phyloP scores from a whole-genome alignment of 2,329 filamentous ascomycete species.

The Colletotrichum scovillei region DNA sequence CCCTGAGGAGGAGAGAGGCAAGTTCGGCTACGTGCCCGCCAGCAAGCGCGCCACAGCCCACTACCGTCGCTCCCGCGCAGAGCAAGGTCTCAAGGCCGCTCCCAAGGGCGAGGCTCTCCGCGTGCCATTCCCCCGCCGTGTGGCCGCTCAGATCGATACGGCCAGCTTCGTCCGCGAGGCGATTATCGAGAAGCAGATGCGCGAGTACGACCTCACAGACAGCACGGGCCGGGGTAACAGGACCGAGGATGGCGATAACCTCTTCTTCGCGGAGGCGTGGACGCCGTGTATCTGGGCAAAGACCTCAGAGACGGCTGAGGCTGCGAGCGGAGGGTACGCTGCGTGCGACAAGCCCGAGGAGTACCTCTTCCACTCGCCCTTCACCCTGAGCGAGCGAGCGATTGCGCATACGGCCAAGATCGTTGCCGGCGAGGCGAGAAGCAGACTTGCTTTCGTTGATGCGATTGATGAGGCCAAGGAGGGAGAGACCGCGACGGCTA shows the following conservation, averaged over 20 bases:
- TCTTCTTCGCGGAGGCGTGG: conserved; percentile 55
- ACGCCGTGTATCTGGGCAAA: conserved; percentile 52
- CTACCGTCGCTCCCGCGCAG: neutral
- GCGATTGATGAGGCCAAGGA: neutral
- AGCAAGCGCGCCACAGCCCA: neutral
- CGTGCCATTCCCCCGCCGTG: conserved; percentile 50
- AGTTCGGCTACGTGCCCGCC: conserved; percentile 15
- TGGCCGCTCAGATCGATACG: conserved; percentile 55
- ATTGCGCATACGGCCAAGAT: conserved; percentile 30
- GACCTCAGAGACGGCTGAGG: conserved; percentile 24
- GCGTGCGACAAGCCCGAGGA: conserved; percentile 56
- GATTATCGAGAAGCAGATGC: conserved; percentile 61
- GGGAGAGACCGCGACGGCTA: neutral
- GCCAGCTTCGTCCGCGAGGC: conserved; percentile 53
- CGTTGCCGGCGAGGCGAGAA: conserved; percentile 1
- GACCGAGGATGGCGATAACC: conserved; percentile 38
- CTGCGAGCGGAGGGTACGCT: neutral
- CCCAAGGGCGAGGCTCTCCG: conserved; percentile 41
- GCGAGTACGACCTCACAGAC: conserved; percentile 54
- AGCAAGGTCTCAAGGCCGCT: neutral
- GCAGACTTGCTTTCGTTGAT: conserved; percentile 17
- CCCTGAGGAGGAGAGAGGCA: conserved; percentile 4
- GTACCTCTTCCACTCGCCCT: conserved; percentile 64
- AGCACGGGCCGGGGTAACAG: conserved; percentile 54
- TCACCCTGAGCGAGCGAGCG: conserved; percentile 54